Evolutionary conservation across 108 stramenopile species (phyloP).

Genomic region (Skeletonema costatum): DNA sequence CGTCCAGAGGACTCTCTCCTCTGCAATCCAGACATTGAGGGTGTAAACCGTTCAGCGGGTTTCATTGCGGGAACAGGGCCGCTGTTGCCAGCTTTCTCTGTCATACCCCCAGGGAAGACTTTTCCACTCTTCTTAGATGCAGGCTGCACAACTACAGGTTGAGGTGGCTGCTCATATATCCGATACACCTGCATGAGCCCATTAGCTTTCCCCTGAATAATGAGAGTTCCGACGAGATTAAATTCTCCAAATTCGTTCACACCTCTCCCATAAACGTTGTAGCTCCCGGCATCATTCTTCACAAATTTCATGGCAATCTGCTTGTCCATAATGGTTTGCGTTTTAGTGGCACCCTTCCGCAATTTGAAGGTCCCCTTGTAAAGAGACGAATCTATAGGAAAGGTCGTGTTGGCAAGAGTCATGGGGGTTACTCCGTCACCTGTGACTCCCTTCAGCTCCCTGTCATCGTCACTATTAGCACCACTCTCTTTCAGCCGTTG

Average conservation of each 20-base stretch:
- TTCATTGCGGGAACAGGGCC: slow-evolving; percentile 39
- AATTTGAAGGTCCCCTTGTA: slow-evolving; percentile 85
- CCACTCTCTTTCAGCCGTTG: slow-evolving; percentile 22
- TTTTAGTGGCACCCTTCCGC: slow-evolving; percentile 58
- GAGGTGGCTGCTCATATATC: slow-evolving; percentile 58
- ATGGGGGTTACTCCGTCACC: slow-evolving; percentile 26
- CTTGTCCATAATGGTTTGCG: slow-evolving; percentile 63
- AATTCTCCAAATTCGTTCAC: slow-evolving; percentile 75
- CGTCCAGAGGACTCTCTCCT: slow-evolving; percentile 74
- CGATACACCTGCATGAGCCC: slow-evolving; percentile 84
- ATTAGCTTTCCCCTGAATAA: slow-evolving; percentile 63
- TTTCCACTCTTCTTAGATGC: slow-evolving; percentile 27
- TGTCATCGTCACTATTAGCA: slow-evolving; percentile 24
- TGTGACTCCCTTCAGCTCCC: slow-evolving; percentile 7
- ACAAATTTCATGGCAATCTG: slow-evolving; percentile 81
- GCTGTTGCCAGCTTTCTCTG: slow-evolving; percentile 37
- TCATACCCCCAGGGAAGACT: slow-evolving; percentile 43
- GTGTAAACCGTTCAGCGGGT: slow-evolving; percentile 33
- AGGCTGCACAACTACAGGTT: slow-evolving; percentile 11
- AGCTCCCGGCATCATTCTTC: slow-evolving; percentile 72
- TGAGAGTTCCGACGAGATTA: slow-evolving; percentile 65
- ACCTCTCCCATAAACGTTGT: slow-evolving; percentile 85
- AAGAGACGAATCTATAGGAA: slow-evolving; percentile 77
- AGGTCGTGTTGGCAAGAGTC: slow-evolving; percentile 32
- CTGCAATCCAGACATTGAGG: slow-evolving; percentile 40